Evolutionary conservation across 148 eudicot species (phyloP), one percentile per base, ranked within the genome.

Genomic region (Heliosperma pusillum): DNA sequence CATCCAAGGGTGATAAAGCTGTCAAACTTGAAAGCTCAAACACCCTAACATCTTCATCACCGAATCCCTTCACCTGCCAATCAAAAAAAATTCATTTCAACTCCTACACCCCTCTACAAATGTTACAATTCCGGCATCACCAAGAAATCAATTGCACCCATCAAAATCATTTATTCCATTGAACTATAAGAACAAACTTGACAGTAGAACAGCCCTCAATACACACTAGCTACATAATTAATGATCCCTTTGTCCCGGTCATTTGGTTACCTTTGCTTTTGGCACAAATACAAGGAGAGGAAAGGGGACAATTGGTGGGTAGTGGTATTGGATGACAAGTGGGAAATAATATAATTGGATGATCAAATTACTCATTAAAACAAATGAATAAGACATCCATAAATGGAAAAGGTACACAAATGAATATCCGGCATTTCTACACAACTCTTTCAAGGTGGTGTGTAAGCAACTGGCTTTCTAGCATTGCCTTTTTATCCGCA

Each of bases 1-100:
- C 97, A 87, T 90, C 97, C 75, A 92, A 78, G 45, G 92, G 92
- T 26, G 95, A 90, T 71, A 92, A 56, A 74, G 92, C 92, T 47
- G 88, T 83, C 82, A 92, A 83, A 76, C 89, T 83, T 22, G 88
- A 84, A 42, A 85, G 85, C 85, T 91, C 94, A 78, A 80, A 80
- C 45, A 79, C 90, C 82, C 67, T 69, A 2, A 68, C 71, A 76
- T 74, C 68, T 44, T 42, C 78, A 47, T 65, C 83, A 72, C 79
- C 29, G 74, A 80, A 84, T 58, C 64, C 77, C 71, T 81, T 88
- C 61, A 86, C 84, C 96, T 88, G 85, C 63, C 65, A 80, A 24
- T 9, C n/a, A 19, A 67, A 33, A 57, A 4, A 15, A 63, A 62
- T 27, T 9, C 9, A 62, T 30, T 61, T 45, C 69, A 52, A 77